A percentile compares a stretch with the other conserved stretches of the same genome.
These are phyloP conservation scores for Corymbia citriodora DNA, from an alignment of 441 rosid genomes.

Conservation along the genomic window DNA sequence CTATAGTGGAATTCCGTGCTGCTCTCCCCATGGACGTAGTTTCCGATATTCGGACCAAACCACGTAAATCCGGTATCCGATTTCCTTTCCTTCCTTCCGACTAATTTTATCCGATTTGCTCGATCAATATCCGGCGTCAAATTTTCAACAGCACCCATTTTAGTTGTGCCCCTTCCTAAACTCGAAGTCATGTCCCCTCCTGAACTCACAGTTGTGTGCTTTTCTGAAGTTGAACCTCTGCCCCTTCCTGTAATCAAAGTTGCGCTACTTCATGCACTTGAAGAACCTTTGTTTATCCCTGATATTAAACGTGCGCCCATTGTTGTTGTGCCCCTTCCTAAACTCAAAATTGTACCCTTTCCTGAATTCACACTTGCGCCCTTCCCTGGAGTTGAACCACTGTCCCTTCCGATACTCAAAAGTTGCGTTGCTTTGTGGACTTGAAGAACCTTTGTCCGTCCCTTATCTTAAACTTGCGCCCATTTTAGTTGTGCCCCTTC, in stretches of 20 bases:
- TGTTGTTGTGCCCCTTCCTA: background rate
- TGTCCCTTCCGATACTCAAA: background rate
- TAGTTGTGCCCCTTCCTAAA: background rate
- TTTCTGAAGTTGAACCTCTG: background rate
- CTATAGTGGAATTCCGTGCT: too few species aligned
- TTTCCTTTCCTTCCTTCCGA: too few species aligned
- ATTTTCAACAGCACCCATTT: too few species aligned
- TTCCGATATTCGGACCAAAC: too few species aligned
- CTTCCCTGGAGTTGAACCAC: background rate
- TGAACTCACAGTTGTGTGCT: rapidly evolving
- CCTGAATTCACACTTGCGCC: background rate
- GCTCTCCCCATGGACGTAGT: too few species aligned
- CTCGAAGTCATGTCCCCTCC: rapidly evolving
- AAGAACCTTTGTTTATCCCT: background rate
- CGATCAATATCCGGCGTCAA: too few species aligned
- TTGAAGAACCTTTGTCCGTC: too few species aligned
- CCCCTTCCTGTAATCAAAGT: background rate
- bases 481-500: too few species aligned
- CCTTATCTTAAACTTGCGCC: too few species aligned
- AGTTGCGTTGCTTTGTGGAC: background rate
- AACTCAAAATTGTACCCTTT: background rate
- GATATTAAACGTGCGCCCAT: background rate
- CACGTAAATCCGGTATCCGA: too few species aligned
- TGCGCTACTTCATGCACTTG: rapidly evolving
- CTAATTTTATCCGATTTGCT: too few species aligned